Evolutionary conservation across 495 filamentous ascomycete genomes (phyloP).

Genomic region (Talaromyces borbonicus): DNA sequence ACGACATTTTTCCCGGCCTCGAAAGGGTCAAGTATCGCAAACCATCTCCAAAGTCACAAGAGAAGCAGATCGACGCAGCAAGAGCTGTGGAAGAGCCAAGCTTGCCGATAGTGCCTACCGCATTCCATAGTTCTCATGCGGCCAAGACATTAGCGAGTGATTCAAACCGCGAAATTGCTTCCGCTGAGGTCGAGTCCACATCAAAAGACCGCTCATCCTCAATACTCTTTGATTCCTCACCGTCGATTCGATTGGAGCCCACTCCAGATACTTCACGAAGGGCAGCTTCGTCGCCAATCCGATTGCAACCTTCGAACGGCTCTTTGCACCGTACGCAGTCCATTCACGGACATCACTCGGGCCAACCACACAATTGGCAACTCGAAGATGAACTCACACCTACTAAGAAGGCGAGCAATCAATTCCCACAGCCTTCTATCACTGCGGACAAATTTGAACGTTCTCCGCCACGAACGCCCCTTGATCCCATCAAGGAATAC

Average conservation of each 20-base stretch:
- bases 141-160: neutral
- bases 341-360: constrained; percentile 27
- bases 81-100: constrained; percentile 1
- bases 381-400: constrained; percentile 21
- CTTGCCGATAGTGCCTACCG: neutral
- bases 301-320: constrained; percentile 2
- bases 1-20: constrained; percentile 29
- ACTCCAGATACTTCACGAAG: constrained; percentile 8
- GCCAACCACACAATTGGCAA: constrained; percentile 22
- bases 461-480: constrained; percentile 31
- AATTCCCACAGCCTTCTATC: neutral
- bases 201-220: constrained; percentile 46
- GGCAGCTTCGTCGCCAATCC: neutral
- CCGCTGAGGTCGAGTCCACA: constrained; percentile 36
- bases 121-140: neutral
- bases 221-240: constrained; percentile 43
- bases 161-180: constrained; percentile 7
- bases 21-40: constrained; percentile 26
- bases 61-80: neutral
- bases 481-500: constrained; percentile 31
- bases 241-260: constrained; percentile 25
- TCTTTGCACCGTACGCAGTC: constrained; percentile 26
- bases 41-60: constrained; percentile 10
- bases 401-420: constrained; percentile 12
- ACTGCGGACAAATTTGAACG: neutral